Percentiles rank a stretch among this genome's conserved stretches.
These are phyloP conservation scores for Aspergillaceae sp. DNA, from an alignment of 2,329 filamentous ascomycete species.

Conservation along the genomic window DNA sequence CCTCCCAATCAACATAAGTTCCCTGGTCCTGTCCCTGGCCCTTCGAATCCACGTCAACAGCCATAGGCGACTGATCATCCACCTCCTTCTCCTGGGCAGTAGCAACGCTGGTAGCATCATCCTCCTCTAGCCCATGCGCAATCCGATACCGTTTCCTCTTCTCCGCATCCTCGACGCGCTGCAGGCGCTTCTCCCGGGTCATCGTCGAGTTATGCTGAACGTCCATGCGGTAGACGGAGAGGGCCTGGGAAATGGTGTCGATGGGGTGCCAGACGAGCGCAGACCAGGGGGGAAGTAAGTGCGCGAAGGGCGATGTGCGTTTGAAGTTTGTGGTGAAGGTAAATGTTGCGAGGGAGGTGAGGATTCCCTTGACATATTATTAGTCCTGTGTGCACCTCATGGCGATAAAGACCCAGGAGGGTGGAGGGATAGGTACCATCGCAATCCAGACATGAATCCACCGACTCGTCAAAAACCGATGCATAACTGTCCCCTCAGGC, in stretches of 20 bases:
- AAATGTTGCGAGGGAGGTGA: slow-evolving; percentile 59
- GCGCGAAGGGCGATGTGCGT: slow-evolving; percentile 65
- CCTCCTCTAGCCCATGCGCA: slow-evolving; percentile 67
- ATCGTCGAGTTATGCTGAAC: slow-evolving; percentile 60
- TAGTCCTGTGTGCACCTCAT: slow-evolving; percentile 12
- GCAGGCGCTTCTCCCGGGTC: slow-evolving; percentile 62
- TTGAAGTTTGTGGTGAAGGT: slow-evolving; percentile 75
- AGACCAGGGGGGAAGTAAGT: slow-evolving; percentile 65
- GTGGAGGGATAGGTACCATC: slow-evolving; percentile 50
- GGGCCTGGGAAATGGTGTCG: slow-evolving; percentile 54
- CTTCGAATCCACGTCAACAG: slow-evolving; percentile 25
- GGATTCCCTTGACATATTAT: slow-evolving; percentile 46
- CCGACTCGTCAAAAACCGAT: slow-evolving; percentile 74
- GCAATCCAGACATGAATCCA: slow-evolving; percentile 74
- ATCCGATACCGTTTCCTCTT: slow-evolving; percentile 80
- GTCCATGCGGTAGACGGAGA: slow-evolving; percentile 69
- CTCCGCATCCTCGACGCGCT: slow-evolving; percentile 72
- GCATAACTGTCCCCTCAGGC: slow-evolving; percentile 67
- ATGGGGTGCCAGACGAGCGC: slow-evolving; percentile 64
- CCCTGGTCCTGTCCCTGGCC: background rate
- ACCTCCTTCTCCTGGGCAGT: slow-evolving; percentile 12
- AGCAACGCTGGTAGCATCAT: slow-evolving; percentile 28
- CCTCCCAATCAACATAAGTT: slow-evolving; percentile 28
- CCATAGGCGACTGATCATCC: slow-evolving; percentile 34
- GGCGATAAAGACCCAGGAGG: background rate